Conservation (phyloP, 176 grass and related monocot species). For the Chrysopogon serrulatus region DNA sequence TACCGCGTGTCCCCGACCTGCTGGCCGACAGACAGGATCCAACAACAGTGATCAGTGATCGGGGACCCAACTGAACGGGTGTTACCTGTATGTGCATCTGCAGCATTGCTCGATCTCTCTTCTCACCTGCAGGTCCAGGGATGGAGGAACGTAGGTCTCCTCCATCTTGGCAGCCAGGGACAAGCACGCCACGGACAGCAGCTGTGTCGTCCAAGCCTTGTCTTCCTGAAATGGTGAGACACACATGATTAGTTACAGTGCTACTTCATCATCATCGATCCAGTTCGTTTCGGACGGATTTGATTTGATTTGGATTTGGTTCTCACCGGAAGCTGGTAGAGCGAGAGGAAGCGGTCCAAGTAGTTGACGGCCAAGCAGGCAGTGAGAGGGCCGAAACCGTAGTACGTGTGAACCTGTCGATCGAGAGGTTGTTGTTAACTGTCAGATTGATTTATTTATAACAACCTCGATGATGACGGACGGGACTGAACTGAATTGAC, state of each 20-base stretch:
- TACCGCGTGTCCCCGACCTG: slow-evolving; percentile 65
- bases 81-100: too few species aligned
- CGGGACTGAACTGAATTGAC: neutral
- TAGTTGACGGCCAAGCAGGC: slow-evolving; percentile 73
- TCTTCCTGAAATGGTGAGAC: slow-evolving; percentile 51
- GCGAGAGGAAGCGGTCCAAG: slow-evolving; percentile 95
- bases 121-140: slow-evolving; percentile 86
- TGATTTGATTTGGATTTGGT: neutral
- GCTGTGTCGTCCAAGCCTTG: slow-evolving; percentile 79
- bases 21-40: slow-evolving; percentile 28
- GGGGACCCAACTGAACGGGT: too few species aligned
- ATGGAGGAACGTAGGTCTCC: slow-evolving; percentile 62
- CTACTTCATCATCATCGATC: neutral
- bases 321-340: slow-evolving; percentile 79
- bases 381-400: slow-evolving; percentile 67
- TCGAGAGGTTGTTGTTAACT: neutral
- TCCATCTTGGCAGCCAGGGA: slow-evolving; percentile 99
- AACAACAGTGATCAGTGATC: neutral
- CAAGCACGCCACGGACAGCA: slow-evolving; percentile 86
- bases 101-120: neutral
- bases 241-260: neutral
- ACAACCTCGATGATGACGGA: neutral
- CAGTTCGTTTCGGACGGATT: neutral
- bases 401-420: slow-evolving; percentile 69
- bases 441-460: neutral